Evolutionary conservation across 495 filamentous ascomycete genomes (phyloP).

Genomic region (Hypoxylon fragiforme): DNA sequence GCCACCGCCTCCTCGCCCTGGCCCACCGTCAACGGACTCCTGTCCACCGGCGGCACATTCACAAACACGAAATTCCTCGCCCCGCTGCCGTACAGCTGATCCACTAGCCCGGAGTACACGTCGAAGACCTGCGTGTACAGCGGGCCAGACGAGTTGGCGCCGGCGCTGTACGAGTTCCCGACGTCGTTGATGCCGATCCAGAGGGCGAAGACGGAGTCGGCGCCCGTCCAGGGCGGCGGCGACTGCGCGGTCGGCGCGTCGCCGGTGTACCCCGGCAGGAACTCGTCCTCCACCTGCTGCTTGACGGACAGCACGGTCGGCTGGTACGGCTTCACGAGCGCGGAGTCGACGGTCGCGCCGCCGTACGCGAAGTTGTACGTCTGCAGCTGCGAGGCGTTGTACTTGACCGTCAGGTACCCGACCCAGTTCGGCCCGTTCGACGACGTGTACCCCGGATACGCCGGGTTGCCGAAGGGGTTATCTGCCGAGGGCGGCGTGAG

Average conservation of each 20-base stretch:
- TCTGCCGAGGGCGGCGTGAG: slow-evolving; percentile 60
- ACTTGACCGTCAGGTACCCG: slow-evolving; percentile 62
- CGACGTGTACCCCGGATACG: slow-evolving; percentile 62
- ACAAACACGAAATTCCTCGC: slow-evolving; percentile 77
- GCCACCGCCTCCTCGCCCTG: slow-evolving; percentile 32
- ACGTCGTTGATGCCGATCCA: slow-evolving; percentile 86
- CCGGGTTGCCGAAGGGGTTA: slow-evolving; percentile 79
- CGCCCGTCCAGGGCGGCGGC: slow-evolving; percentile 61
- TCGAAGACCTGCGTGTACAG: slow-evolving; percentile 60
- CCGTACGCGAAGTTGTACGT: slow-evolving; percentile 72
- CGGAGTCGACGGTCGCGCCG: slow-evolving; percentile 68
- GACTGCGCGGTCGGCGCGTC: slow-evolving; percentile 35
- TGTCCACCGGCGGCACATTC: slow-evolving; percentile 73
- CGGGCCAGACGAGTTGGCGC: slow-evolving; percentile 34
- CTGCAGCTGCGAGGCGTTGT: slow-evolving; percentile 61
- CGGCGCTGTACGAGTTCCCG: slow-evolving; percentile 62
- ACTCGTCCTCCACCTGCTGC: slow-evolving; percentile 57
- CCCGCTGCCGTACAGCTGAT: slow-evolving; percentile 64
- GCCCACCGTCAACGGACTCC: slow-evolving; percentile 57
- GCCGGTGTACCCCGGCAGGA: slow-evolving; percentile 52
- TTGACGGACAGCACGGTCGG: slow-evolving; percentile 60
- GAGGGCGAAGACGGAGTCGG: slow-evolving; percentile 65
- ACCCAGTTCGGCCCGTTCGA: slow-evolving; percentile 70
- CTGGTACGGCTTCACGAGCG: slow-evolving; percentile 55
- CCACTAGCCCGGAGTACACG: slow-evolving; percentile 57